These are phyloP conservation scores for Aspergillus baeticus DNA, from an alignment of 495 filamentous ascomycete genomes.

Conservation along the genomic window DNA sequence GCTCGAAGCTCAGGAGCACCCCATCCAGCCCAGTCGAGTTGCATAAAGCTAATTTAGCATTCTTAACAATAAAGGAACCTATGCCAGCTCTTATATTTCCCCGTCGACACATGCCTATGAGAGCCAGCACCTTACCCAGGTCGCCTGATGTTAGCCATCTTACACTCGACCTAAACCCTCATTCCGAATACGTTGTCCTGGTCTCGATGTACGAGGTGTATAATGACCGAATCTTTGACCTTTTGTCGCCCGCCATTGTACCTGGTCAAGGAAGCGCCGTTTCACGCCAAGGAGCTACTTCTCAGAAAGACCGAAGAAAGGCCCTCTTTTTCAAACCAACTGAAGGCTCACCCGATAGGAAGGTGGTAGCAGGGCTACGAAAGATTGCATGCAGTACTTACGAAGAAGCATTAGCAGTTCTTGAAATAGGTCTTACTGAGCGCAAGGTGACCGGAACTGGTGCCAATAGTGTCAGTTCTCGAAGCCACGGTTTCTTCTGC, in stretches of 20 bases:
- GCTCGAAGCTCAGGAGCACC: conserved; percentile 20
- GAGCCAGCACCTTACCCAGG: conserved; percentile 64
- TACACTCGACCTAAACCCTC: conserved; percentile 61
- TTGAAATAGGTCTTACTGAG: conserved; percentile 87
- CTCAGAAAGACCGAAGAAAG: conserved; percentile 68
- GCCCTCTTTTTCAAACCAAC: conserved; percentile 86
- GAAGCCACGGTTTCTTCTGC: conserved; percentile 96
- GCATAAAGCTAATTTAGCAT: conserved; percentile 36
- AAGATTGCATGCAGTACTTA: conserved; percentile 87
- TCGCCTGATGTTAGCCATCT: conserved; percentile 73
- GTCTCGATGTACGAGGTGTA: conserved; percentile 99
- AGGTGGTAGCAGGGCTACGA: conserved; percentile 85
- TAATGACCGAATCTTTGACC: conserved; percentile 96
- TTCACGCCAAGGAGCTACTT: conserved; percentile 37
- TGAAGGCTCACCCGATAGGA: conserved; percentile 77
- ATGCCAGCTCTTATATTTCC: conserved; percentile 49
- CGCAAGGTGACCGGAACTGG: conserved; percentile 86
- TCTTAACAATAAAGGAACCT: conserved; percentile 49
- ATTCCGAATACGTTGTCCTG: conserved; percentile 82
- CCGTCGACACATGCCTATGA: conserved; percentile 57
- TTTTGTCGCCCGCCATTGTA: conserved; percentile 60
- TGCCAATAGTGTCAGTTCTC: conserved; percentile 81
- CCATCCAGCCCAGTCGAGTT: conserved; percentile 18
- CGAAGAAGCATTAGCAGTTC: conserved; percentile 83
- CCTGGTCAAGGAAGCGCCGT: conserved; percentile 38